Conservation (phyloP, 2,329 filamentous ascomycete species). For the Ceratocystis variospora region DNA sequence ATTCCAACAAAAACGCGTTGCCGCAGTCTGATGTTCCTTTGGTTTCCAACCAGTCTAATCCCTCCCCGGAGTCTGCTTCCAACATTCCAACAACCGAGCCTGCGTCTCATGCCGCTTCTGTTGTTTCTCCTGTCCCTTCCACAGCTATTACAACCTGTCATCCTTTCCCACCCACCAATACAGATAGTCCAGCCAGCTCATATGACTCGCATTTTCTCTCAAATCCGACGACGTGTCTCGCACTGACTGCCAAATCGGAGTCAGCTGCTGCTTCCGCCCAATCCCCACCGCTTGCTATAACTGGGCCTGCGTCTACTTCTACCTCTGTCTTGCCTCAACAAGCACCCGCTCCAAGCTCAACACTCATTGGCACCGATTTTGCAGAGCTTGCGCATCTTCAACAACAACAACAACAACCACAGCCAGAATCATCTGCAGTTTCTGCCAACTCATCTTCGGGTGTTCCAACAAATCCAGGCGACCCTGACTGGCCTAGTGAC, state of each 20-base stretch:
- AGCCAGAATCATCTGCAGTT: background rate
- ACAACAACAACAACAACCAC: background rate
- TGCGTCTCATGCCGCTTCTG: background rate
- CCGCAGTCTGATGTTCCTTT: conserved; percentile 4
- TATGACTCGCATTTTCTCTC: background rate
- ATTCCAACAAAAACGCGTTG: conserved; percentile 10
- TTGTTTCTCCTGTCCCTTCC: background rate
- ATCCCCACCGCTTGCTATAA: background rate
- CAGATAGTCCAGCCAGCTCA: background rate
- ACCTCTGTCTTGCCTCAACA: background rate
- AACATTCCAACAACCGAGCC: conserved; percentile 10
- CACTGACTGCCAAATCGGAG: background rate
- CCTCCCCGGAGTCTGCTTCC: conserved; percentile 2
- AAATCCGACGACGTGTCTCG: background rate
- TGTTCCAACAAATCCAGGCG: background rate
- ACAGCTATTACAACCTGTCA: conserved; percentile 1
- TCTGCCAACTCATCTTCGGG: background rate
- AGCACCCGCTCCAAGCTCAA: background rate
- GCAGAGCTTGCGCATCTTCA: background rate
- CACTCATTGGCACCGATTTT: background rate
- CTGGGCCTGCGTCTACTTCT: conserved; percentile 7
- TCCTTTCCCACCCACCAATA: background rate
- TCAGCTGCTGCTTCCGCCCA: background rate
- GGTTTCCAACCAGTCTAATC: background rate
- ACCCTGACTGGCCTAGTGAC: conserved; percentile 13